phyloP scores from a whole-genome alignment of 495 filamentous ascomycete species.

The Daldinia bambusicola region DNA sequence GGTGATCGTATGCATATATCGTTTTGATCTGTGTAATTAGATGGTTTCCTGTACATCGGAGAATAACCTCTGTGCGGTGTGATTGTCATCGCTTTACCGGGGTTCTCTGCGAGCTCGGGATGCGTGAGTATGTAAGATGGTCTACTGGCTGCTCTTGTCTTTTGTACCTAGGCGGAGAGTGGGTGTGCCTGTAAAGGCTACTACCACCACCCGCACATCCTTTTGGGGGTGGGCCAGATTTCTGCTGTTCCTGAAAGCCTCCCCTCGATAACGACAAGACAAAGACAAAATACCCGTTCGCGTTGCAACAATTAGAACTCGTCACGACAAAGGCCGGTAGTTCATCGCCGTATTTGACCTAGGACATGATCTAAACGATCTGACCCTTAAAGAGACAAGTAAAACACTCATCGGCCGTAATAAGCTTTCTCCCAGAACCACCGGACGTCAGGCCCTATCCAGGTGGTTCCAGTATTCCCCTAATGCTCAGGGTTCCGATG shows the following conservation, averaged over 20 bases:
- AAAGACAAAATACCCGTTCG: conserved; percentile 40
- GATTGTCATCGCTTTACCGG: conserved; percentile 40
- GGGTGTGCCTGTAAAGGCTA: conserved; percentile 44
- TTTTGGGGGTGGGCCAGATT: conserved; percentile 41
- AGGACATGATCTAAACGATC: conserved; percentile 31
- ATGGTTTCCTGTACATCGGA: conserved; percentile 40
- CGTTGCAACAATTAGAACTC: conserved; percentile 31
- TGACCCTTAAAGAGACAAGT: conserved; percentile 38
- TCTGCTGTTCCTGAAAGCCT: conserved; percentile 39
- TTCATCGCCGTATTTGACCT: conserved; percentile 32
- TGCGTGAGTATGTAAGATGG: conserved; percentile 35
- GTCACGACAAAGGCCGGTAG: conserved; percentile 38
- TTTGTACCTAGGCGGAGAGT: conserved; percentile 24
- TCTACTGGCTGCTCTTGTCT: conserved; percentile 26
- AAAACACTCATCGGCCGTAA: conserved; percentile 19
- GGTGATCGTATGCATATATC: conserved; percentile 41
- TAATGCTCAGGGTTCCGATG: conserved; percentile 42
- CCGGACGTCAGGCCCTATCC: conserved; percentile 18
- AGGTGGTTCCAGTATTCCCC: conserved; percentile 21
- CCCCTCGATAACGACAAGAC: conserved; percentile 42
- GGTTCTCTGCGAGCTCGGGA: conserved; percentile 39
- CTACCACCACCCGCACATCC: conserved; percentile 35
- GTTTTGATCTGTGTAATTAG: conserved; percentile 43
- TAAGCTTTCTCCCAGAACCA: conserved; percentile 26
- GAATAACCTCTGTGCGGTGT: conserved; percentile 40